Conservation (phyloP, 1,284 basidiomycete genomes). For the Moesziomyces globuligerus region DNA sequence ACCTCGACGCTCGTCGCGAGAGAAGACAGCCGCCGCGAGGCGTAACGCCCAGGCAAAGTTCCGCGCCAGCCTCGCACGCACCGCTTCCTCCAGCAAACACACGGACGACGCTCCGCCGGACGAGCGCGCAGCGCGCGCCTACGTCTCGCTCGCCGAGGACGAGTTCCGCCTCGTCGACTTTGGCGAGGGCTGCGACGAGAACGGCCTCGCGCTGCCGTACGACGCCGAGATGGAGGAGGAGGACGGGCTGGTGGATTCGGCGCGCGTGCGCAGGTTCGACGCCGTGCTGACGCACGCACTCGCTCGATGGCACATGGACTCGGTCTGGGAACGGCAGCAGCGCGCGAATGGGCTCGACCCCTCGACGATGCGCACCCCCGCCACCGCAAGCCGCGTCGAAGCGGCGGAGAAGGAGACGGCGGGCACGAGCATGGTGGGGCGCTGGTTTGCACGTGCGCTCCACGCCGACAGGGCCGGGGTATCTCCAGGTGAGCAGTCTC, state of each 20-base stretch:
- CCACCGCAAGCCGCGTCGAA: not conserved
- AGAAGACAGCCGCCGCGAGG: conserved; percentile 36
- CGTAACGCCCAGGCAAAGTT: conserved; percentile 37
- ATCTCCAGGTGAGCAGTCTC: conserved; percentile 24
- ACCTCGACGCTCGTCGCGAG: conserved; percentile 16
- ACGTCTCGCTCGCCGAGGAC: conserved; percentile 47
- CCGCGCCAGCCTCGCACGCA: conserved; percentile 22
- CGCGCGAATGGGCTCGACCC: conserved; percentile 35
- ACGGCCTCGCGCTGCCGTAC: conserved; percentile 15
- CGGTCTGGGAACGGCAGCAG: conserved; percentile 48
- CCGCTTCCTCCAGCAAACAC: not conserved
- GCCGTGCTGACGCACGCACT: conserved; percentile 45
- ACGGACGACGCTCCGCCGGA: conserved; percentile 42
- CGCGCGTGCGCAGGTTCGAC: conserved; percentile 35
- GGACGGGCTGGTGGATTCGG: conserved; percentile 21
- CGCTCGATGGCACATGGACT: conserved; percentile 52
- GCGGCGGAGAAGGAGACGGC: not conserved
- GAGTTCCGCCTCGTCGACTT: conserved; percentile 49
- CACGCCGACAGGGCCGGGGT: not conserved
- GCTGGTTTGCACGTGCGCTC: conserved; percentile 34
- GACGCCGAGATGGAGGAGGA: conserved; percentile 6
- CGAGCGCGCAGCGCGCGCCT: conserved; percentile 44
- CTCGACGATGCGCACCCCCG: conserved; percentile 2
- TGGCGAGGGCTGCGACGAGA: conserved; percentile 29
- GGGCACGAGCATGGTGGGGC: not conserved